Conservation (phyloP, 1,284 basidiomycete genomes). For the Papiliotrema fonsecae region DNA sequence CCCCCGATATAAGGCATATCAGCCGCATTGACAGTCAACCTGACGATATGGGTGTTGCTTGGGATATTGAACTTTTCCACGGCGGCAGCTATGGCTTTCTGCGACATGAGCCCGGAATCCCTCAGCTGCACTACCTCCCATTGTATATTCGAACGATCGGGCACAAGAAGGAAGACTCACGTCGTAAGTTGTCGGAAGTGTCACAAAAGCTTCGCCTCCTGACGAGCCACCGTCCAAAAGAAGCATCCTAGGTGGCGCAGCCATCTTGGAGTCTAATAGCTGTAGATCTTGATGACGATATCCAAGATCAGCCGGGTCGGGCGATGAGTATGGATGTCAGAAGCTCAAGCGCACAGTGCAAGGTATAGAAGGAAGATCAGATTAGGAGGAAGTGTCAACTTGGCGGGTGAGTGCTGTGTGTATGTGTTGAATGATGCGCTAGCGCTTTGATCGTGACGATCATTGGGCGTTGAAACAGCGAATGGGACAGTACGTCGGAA, state of each 20-base stretch:
- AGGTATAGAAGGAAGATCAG: too few relatives aligned
- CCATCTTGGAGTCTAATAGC: conserved; percentile 21
- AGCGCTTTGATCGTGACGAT: too few relatives aligned
- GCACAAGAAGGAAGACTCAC: conserved; percentile 16
- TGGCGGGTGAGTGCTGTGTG: too few relatives aligned
- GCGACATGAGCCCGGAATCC: background rate
- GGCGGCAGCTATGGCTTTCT: conserved; percentile 39
- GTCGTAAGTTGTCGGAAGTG: conserved; percentile 34
- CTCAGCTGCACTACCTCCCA: background rate
- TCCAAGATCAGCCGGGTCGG: background rate
- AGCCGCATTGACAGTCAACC: conserved; percentile 27
- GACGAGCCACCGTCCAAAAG: conserved; percentile 4
- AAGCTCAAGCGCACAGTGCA: too few relatives aligned
- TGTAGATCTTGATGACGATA: background rate
- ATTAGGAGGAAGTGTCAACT: too few relatives aligned
- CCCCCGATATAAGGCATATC: conserved; percentile 35
- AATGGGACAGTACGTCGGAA: too few relatives aligned
- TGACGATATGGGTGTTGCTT: conserved; percentile 28
- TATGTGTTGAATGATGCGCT: too few relatives aligned
- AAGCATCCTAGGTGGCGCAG: conserved; percentile 23
- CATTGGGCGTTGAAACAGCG: too few relatives aligned
- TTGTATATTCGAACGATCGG: background rate
- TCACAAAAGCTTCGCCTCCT: conserved; percentile 31
- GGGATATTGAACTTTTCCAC: conserved; percentile 31
- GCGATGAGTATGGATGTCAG: too few relatives aligned